phyloP scores from a whole-genome alignment of 768 basidiomycete genomes.

The Tulasnella sp. region DNA sequence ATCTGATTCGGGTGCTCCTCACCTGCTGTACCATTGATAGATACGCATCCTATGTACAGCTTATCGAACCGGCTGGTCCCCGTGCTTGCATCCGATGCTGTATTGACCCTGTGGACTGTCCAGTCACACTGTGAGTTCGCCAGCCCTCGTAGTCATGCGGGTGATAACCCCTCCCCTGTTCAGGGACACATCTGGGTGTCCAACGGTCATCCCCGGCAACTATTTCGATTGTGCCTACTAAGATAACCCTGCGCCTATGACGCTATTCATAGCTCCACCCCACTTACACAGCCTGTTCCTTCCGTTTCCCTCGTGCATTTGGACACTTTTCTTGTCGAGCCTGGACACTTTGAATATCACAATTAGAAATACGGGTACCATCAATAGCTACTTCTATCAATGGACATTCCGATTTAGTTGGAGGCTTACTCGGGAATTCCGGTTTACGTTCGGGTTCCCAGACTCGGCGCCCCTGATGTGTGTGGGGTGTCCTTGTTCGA shows the following conservation, averaged over 20 bases:
- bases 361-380: neutral
- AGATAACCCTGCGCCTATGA: neutral
- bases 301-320: neutral
- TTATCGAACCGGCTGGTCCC: constrained; percentile 18
- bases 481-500: neutral
- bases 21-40: neutral
- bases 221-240: constrained; percentile 25
- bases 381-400: neutral
- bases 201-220: constrained; percentile 23
- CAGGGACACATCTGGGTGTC: constrained; percentile 20
- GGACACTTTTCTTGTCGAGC: neutral
- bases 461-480: neutral
- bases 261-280: neutral
- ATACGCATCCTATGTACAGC: constrained; percentile 19
- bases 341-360: neutral
- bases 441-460: neutral
- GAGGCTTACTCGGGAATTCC: neutral
- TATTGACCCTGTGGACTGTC: constrained; percentile 25
- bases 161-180: neutral
- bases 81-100: constrained; percentile 26
- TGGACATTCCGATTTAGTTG: neutral
- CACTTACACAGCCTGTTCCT: neutral
- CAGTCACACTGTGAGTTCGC: constrained; percentile 4
- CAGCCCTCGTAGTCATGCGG: neutral
- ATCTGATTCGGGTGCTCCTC: neutral